Conservation (phyloP, 2,329 filamentous ascomycete species). For the Talaromyces pinophilus region DNA sequence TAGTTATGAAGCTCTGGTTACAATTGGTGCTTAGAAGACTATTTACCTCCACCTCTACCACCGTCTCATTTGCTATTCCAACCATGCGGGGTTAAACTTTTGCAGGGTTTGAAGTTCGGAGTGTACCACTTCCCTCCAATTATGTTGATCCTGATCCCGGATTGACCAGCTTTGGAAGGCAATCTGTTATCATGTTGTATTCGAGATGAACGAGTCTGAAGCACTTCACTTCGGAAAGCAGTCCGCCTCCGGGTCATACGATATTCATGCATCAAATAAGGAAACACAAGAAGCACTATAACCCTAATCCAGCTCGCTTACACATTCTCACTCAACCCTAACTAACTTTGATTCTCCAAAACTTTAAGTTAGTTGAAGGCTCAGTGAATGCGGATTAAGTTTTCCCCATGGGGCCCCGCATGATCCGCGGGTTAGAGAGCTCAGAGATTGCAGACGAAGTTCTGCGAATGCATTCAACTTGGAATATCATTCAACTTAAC, state of each 20-base stretch:
- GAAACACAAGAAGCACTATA: not conserved
- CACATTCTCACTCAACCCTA: not conserved
- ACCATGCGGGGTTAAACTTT: not conserved
- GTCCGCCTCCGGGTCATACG: not conserved
- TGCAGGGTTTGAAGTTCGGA: not conserved
- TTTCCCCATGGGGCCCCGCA: constrained; percentile 7
- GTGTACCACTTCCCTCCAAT: not conserved
- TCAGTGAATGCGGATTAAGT: not conserved
- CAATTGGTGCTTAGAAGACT: not conserved
- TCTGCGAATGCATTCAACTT: not conserved
- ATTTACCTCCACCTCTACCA: not conserved
- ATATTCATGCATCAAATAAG: not conserved
- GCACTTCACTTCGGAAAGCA: not conserved
- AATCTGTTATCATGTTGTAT: not conserved
- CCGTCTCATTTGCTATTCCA: not conserved
- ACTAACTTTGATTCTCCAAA: not conserved
- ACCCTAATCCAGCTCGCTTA: not conserved
- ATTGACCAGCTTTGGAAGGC: constrained; percentile 4
- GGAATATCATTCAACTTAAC: not conserved
- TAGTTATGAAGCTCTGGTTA: not conserved
- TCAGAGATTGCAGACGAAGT: not conserved
- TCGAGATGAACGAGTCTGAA: not conserved
- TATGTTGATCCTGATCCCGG: not conserved
- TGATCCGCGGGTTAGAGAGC: not conserved
- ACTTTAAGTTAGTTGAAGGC: not conserved